A percentile compares a stretch with the other conserved stretches of the same genome.
Conservation (phyloP, 2,329 filamentous ascomycete genomes). For the Calonectria leucothoes region DNA sequence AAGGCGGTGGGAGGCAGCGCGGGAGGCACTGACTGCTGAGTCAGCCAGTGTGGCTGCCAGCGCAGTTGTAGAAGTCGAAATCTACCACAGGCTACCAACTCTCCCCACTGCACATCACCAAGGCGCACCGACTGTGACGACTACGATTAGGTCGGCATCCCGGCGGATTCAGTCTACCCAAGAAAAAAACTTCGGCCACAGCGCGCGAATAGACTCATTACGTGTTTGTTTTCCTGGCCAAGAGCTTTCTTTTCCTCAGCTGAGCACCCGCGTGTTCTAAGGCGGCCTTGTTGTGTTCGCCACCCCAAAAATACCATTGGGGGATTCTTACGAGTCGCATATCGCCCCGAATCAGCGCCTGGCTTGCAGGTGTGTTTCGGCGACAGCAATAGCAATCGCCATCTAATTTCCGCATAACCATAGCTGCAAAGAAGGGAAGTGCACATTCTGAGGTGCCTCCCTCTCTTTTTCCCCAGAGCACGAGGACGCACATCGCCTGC, state of each 20-base stretch:
- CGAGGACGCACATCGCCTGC: not conserved
- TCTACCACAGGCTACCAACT: conserved; percentile 48
- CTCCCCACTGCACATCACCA: conserved; percentile 52
- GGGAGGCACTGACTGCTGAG: conserved; percentile 33
- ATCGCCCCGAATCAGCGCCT: conserved; percentile 13
- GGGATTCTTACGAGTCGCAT: not conserved
- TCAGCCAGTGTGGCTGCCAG: conserved; percentile 26
- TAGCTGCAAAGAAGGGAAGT: not conserved
- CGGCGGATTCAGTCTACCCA: conserved; percentile 22
- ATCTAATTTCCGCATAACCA: not conserved
- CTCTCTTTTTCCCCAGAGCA: not conserved
- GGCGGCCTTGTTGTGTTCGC: conserved; percentile 9
- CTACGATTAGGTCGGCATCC: conserved; percentile 26
- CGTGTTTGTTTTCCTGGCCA: conserved; percentile 24
- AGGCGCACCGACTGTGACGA: conserved; percentile 33
- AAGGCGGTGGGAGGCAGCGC: conserved; percentile 9
- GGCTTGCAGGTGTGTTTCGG: not conserved
- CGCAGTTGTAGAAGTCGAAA: conserved; percentile 43
- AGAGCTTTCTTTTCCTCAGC: not conserved
- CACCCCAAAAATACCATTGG: conserved; percentile 25
- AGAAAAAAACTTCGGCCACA: conserved; percentile 17
- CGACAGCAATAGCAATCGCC: not conserved
- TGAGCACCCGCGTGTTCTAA: conserved; percentile 19
- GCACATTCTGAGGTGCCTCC: not conserved
- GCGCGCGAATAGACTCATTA: conserved; percentile 2